phyloP scores from a whole-genome alignment of 306 rosid species.

The Cucurbita ficifolia region DNA sequence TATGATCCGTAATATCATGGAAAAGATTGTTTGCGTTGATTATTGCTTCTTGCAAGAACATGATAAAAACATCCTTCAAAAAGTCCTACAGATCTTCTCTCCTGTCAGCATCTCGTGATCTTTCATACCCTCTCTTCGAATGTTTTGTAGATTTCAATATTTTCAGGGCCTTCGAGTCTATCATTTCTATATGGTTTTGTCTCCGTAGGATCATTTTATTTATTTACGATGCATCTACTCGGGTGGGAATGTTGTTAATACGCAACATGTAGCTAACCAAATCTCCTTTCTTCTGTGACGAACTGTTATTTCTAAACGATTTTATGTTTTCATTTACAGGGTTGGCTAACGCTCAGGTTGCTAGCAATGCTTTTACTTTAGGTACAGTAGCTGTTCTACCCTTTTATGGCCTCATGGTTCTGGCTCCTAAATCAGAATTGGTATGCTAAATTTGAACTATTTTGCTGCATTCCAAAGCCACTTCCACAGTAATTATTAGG shows the following conservation, averaged over 20 bases:
- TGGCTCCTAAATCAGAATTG: conserved; percentile 68
- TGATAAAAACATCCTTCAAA: background rate
- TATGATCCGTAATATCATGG: background rate
- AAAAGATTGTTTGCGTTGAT: background rate
- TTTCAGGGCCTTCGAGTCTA: background rate
- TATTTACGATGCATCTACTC: background rate
- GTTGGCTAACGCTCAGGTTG: conserved; percentile 47
- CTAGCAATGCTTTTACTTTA: conserved; percentile 53
- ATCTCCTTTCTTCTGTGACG: too few relatives aligned
- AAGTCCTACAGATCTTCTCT: background rate
- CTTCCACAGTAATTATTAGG: background rate
- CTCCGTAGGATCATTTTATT: background rate
- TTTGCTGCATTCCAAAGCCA: background rate
- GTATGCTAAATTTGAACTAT: conserved; percentile 22
- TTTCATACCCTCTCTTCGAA: background rate
- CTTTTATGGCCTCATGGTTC: conserved; percentile 82
- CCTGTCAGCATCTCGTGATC: background rate
- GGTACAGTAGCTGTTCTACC: conserved; percentile 94
- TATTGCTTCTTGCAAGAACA: background rate
- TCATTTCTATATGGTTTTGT: background rate
- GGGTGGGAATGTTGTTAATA: background rate
- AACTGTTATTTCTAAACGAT: background rate
- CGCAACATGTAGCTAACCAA: background rate
- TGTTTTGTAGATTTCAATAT: background rate
- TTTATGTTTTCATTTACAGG: conserved; percentile 30